These are phyloP conservation scores for Lentinula boryana DNA, from an alignment of 768 basidiomycete genomes.

Conservation along the genomic window DNA sequence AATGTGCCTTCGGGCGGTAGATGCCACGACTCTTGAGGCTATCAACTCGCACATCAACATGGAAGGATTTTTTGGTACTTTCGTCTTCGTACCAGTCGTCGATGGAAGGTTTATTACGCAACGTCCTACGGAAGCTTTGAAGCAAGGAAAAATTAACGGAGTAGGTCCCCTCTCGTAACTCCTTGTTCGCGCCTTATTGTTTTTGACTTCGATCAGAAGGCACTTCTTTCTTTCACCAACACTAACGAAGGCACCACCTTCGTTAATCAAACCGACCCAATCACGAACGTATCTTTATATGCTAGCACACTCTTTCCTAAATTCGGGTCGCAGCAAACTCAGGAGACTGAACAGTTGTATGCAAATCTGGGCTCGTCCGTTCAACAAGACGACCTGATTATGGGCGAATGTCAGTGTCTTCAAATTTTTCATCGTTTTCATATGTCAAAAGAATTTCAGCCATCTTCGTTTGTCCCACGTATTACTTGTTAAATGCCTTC, in stretches of 20 bases:
- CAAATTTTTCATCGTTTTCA: background rate
- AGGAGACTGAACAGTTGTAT: conserved; percentile 13
- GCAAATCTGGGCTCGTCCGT: conserved; percentile 9
- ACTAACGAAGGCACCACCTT: conserved; percentile 25
- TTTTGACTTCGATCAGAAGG: conserved; percentile 10
- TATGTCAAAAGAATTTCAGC: conserved; percentile 15
- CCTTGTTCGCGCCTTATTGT: background rate
- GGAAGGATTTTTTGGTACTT: conserved; percentile 23
- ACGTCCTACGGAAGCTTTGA: conserved; percentile 22
- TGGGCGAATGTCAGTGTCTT: conserved; percentile 19
- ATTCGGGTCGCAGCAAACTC: conserved; percentile 7
- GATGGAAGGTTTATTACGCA: conserved; percentile 28
- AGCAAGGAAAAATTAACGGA: conserved; percentile 22
- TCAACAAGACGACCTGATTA: conserved; percentile 16
- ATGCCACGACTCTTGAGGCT: conserved; percentile 16
- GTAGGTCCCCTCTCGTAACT: conserved; percentile 15
- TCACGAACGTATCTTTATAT: conserved; percentile 16
- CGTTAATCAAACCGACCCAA: conserved; percentile 14
- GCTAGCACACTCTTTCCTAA: conserved; percentile 18
- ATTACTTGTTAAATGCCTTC: conserved; percentile 24
- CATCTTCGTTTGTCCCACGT: conserved; percentile 29
- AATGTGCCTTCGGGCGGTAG: conserved; percentile 14
- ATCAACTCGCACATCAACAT: conserved; percentile 20
- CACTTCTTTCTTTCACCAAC: conserved; percentile 20
- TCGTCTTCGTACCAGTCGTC: conserved; percentile 27